These are phyloP conservation scores for Nakazawaea ernobii DNA, from an alignment of 805 yeast genomes.

Conservation along the genomic window DNA sequence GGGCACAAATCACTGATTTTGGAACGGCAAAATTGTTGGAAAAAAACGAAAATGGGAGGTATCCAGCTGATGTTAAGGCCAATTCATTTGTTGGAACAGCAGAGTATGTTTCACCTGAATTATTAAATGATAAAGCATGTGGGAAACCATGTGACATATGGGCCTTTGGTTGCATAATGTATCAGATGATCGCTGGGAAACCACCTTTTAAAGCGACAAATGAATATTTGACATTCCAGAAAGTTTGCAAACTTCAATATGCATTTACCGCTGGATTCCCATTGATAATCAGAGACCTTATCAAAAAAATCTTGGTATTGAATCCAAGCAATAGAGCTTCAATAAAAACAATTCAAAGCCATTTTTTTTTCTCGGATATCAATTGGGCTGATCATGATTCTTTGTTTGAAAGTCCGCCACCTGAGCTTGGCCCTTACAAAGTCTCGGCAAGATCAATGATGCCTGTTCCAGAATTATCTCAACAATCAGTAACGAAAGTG, in stretches of 20 bases:
- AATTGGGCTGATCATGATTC: slow-evolving; percentile 48
- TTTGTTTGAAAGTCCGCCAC: slow-evolving; percentile 57
- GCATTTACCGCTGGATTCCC: slow-evolving; percentile 88
- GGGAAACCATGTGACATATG: slow-evolving; percentile 57
- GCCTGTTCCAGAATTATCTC: slow-evolving; percentile 52
- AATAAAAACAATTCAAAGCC: slow-evolving; percentile 51
- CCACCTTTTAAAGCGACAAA: slow-evolving; percentile 83
- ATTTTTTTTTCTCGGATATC: slow-evolving; percentile 53
- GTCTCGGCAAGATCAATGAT: slow-evolving; percentile 75
- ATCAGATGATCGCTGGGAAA: slow-evolving; percentile 60
- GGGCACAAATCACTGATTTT: slow-evolving; percentile 72
- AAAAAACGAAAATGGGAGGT: slow-evolving; percentile 41
- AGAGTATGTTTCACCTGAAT: slow-evolving; percentile 88
- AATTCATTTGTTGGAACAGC: slow-evolving; percentile 93
- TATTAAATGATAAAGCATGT: slow-evolving; percentile 64
- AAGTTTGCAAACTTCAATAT: slow-evolving; percentile 71
- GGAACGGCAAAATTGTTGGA: slow-evolving; percentile 78
- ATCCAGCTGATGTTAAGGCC: slow-evolving; percentile 64
- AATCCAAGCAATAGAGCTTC: slow-evolving; percentile 60
- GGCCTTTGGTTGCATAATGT: slow-evolving; percentile 57
- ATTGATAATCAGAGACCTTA: slow-evolving; percentile 61
- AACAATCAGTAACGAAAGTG: slow-evolving; percentile 10
- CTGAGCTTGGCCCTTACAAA: slow-evolving; percentile 66
- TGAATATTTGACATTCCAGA: slow-evolving; percentile 77
- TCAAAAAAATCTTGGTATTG: slow-evolving; percentile 59